Percentiles rank a stretch among this genome's conserved stretches.
These are phyloP conservation scores for Globisporangium uncinulatum DNA, from an alignment of 352 stramenopile genomes.

Conservation along the genomic window DNA sequence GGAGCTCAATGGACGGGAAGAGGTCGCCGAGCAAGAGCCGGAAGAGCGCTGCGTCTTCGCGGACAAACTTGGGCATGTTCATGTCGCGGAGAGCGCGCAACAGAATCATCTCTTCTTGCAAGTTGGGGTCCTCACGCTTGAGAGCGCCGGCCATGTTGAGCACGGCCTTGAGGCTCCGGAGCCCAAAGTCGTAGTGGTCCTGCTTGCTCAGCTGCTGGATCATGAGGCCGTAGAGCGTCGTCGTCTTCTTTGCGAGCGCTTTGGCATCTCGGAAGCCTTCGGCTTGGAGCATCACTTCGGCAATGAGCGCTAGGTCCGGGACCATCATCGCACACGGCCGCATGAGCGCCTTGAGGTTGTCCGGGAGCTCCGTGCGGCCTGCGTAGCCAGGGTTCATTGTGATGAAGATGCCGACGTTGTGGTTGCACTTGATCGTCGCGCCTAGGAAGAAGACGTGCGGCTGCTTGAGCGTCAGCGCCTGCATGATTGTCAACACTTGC, in stretches of 20 bases:
- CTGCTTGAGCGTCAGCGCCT: slow-evolving; percentile 74
- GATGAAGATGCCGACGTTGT: slow-evolving; percentile 91
- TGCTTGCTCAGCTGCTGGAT: slow-evolving; percentile 86
- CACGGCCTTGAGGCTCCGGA: slow-evolving; percentile 79
- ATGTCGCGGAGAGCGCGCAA: slow-evolving; percentile 94
- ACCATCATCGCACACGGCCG: slow-evolving; percentile 88
- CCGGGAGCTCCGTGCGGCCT: slow-evolving; percentile 84
- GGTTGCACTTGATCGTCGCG: slow-evolving; percentile 79
- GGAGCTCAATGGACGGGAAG: slow-evolving; percentile 85
- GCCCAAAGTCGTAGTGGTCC: slow-evolving; percentile 85
- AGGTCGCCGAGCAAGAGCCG: slow-evolving; percentile 85
- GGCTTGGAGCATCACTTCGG: slow-evolving; percentile 84
- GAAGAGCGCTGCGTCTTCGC: slow-evolving; percentile 92
- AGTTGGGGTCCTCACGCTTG: slow-evolving; percentile 94
- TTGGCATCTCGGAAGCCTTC: slow-evolving; percentile 83
- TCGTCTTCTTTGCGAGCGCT: slow-evolving; percentile 79
- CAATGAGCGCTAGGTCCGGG: slow-evolving; percentile 76
- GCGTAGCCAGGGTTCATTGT: slow-evolving; percentile 92
- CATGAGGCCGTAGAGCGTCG: slow-evolving; percentile 83
- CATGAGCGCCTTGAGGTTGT: slow-evolving; percentile 86
- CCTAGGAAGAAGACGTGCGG: slow-evolving; percentile 81
- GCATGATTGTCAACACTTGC: slow-evolving; percentile 88
- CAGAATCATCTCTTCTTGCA: slow-evolving; percentile 95
- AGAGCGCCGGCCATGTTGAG: slow-evolving; percentile 81
- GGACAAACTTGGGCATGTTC: slow-evolving; percentile 95